phyloP scores from a whole-genome alignment of 306 rosid species.

The Malus domestica region DNA sequence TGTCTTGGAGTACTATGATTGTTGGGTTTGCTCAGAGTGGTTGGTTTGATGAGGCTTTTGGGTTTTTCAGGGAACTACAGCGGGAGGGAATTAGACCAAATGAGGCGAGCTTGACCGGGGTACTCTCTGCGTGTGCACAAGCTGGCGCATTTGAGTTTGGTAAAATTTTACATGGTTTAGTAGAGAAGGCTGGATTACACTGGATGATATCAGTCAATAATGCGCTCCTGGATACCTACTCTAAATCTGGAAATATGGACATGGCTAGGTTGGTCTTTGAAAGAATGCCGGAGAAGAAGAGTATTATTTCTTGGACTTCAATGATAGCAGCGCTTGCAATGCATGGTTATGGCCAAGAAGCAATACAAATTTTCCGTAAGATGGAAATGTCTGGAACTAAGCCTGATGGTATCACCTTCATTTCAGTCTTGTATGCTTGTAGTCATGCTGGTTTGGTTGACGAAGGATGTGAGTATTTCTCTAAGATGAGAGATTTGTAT shows the following conservation, averaged over 20 bases:
- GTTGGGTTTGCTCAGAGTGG: conserved; percentile 67
- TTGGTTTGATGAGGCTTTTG: conserved; percentile 59
- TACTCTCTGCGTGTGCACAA: conserved; percentile 72
- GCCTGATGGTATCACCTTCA: conserved; percentile 67
- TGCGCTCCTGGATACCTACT: conserved; percentile 65
- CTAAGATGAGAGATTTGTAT: conserved; percentile 46
- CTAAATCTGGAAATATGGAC: conserved; percentile 57
- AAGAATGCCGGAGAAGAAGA: conserved; percentile 39
- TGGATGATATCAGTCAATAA: conserved; percentile 59
- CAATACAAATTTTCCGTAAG: conserved; percentile 44
- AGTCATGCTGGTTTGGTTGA: conserved; percentile 71
- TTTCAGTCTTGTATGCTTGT: conserved; percentile 74
- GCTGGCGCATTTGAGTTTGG: conserved; percentile 81
- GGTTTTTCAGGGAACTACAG: conserved; percentile 56
- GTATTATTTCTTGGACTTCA: conserved; percentile 70
- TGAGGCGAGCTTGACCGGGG: conserved; percentile 78
- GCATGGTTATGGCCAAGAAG: conserved; percentile 82
- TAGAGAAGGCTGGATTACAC: conserved; percentile 62
- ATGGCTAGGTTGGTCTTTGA: conserved; percentile 64
- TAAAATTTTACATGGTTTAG: conserved; percentile 52
- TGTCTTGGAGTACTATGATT: conserved; percentile 88
- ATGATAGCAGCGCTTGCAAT: conserved; percentile 72
- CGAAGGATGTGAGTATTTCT: conserved; percentile 52
- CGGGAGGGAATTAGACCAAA: conserved; percentile 44
- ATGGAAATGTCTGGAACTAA: conserved; percentile 56